These are phyloP conservation scores for Tetrastigma voinierianum DNA, from an alignment of 164 flowering plant species.

Conservation along the genomic window DNA sequence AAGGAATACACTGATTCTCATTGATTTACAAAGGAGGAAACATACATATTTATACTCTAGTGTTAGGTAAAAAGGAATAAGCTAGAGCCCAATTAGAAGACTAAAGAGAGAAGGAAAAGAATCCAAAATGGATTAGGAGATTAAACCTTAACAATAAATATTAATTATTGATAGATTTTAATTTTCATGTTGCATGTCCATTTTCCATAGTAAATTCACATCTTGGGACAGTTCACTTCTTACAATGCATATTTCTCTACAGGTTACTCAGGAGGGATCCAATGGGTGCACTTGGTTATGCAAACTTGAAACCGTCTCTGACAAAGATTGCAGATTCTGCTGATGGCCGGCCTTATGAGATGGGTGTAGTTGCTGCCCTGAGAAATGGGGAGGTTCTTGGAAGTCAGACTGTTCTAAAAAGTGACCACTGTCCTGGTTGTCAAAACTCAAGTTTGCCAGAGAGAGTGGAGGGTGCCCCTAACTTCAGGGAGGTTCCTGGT, in stretches of 20 bases:
- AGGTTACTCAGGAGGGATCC: slow-evolving; percentile 92
- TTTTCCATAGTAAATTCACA: neutral
- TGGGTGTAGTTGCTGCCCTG: slow-evolving; percentile 86
- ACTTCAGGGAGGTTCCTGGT: slow-evolving; percentile 87
- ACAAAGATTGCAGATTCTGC: slow-evolving; percentile 65
- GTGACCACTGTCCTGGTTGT: slow-evolving; percentile 98
- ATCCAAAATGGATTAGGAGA: too few relatives aligned
- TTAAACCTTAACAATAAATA: too few relatives aligned
- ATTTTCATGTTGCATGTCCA: neutral
- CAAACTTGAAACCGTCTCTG: slow-evolving; percentile 52
- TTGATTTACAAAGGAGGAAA: too few relatives aligned
- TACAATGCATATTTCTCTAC: slow-evolving; percentile 3
- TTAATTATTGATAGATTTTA: neutral
- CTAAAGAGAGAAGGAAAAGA: too few relatives aligned
- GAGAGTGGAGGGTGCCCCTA: slow-evolving; percentile 96
- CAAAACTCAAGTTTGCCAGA: slow-evolving; percentile 67
- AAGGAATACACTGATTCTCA: too few relatives aligned
- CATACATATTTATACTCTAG: too few relatives aligned
- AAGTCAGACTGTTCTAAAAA: slow-evolving; percentile 89
- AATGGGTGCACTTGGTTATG: slow-evolving; percentile 95
- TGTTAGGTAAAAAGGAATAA: too few relatives aligned
- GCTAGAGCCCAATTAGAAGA: too few relatives aligned
- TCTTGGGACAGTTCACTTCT: neutral
- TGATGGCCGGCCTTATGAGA: slow-evolving; percentile 79
- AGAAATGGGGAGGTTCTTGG: slow-evolving; percentile 97